Evolutionary conservation across 352 stramenopile species (phyloP).

Genomic region (Phytopythium litorale): DNA sequence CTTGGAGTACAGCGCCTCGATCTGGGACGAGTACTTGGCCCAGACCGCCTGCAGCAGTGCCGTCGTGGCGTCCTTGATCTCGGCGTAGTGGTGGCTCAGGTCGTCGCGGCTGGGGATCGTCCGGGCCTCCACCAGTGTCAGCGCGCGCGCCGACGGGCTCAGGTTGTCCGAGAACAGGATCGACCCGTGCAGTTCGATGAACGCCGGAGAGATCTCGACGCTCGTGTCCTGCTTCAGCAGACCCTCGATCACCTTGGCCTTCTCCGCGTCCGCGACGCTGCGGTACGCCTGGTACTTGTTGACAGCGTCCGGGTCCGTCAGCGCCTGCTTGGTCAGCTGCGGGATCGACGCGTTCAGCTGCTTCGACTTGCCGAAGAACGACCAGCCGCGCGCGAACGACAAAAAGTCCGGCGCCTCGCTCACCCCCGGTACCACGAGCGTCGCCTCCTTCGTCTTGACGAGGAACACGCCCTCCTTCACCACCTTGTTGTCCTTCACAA

Average conservation of each 20-base stretch:
- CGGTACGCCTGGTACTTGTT: constrained; percentile 81
- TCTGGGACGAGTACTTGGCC: constrained; percentile 54
- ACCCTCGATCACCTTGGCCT: constrained; percentile 65
- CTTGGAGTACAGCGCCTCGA: constrained; percentile 57
- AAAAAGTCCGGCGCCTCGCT: constrained; percentile 56
- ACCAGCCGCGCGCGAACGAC: constrained; percentile 73
- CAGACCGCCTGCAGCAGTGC: constrained; percentile 67
- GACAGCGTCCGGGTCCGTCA: constrained; percentile 63
- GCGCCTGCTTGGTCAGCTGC: constrained; percentile 57
- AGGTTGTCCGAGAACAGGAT: constrained; percentile 73
- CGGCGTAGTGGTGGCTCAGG: constrained; percentile 64
- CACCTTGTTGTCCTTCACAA: constrained; percentile 62
- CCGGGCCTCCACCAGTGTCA: constrained; percentile 54
- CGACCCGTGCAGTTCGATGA: constrained; percentile 54
- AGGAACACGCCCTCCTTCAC: constrained; percentile 58
- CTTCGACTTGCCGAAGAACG: constrained; percentile 77
- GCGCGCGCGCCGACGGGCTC: constrained; percentile 50
- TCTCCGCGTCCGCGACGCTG: constrained; percentile 58
- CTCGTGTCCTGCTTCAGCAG: constrained; percentile 41
- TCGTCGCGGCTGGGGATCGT: constrained; percentile 61
- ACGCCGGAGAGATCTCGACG: constrained; percentile 53
- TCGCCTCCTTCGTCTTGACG: constrained; percentile 54
- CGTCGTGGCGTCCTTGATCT: constrained; percentile 58
- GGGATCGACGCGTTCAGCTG: constrained; percentile 42
- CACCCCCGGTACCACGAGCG: constrained; percentile 47